Base-by-base conservation (phyloP, 176 grass and related monocot genomes). In the Cocos nucifera region DNA sequence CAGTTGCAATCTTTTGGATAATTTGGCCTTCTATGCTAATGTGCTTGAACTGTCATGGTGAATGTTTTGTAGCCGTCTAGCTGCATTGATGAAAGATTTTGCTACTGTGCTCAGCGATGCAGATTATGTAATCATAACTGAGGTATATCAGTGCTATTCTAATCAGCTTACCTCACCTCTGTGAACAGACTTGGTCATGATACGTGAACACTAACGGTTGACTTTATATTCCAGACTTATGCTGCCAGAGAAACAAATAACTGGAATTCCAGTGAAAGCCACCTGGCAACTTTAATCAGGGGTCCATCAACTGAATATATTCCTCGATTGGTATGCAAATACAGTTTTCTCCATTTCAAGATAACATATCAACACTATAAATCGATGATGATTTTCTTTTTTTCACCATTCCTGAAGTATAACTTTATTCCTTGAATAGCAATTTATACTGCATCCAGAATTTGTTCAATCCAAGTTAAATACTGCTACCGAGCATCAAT, bases 251-350 rank as follows among this genome's bases (percentile, higher is more conserved):
- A 66, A 54, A 66, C 3, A 54, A 54, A 66, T 66, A 66, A 53
- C 26, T 66, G 50, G 64, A 54, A 66, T 17, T 14, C 21, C 12
- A 4, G n/a, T 19, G 64, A 8, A 29, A 27, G 51, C 24, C 49
- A 53, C 23, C 50, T 66, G 50, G 49, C 51, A 19, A 50, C 22
- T 66, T 18, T 54, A 49, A 66, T 66, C 6, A 19, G 15, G 12
- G 64, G 50, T 5, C 50, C 50, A 66, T 66, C 64, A 54, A 19
- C 50, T 54, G 64, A 66, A 52, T 66, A 66, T 27, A 66, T 66
- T 30, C 64, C 50, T 54, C 24, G 29, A 54, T n/a, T 66, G 64
- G 64, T 66, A 66, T 28, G 23, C 24, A n/a, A 15, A 4, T 30
- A 30, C 3, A 66, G 8, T 44, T 44, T 44, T 54, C 15, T 25